Evolutionary conservation across 2,329 filamentous ascomycete genomes (phyloP).

Genomic region (Aspergillus eucalypticola): DNA sequence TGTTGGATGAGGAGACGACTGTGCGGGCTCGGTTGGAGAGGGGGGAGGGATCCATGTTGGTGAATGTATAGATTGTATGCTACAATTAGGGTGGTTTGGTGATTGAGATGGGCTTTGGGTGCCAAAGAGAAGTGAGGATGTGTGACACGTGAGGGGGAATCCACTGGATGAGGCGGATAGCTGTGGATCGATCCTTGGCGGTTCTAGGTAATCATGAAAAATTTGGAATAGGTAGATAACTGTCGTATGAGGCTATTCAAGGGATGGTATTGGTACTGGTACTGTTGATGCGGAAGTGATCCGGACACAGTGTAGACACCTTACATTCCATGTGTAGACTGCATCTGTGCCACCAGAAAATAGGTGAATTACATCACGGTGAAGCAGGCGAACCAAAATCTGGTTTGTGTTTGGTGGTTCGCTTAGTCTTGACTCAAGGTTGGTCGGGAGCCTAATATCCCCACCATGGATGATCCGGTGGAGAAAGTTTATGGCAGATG

Average conservation of each 20-base stretch:
- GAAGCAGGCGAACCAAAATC: not conserved
- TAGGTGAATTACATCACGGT: too few relatives aligned
- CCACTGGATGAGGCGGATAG: too few relatives aligned
- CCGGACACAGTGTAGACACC: too few relatives aligned
- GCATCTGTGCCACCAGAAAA: too few relatives aligned
- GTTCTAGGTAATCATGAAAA: too few relatives aligned
- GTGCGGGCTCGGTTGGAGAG: slow-evolving; percentile 2
- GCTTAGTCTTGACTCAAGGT: too few relatives aligned
- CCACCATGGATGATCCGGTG: not conserved
- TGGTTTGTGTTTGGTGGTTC: not conserved
- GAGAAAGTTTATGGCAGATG: not conserved
- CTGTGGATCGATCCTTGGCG: too few relatives aligned
- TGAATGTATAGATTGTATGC: not conserved
- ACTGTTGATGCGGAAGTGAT: too few relatives aligned
- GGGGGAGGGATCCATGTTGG: not conserved
- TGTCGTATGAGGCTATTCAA: too few relatives aligned
- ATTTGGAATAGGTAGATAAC: too few relatives aligned
- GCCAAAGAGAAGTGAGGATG: not conserved
- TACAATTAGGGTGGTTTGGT: not conserved
- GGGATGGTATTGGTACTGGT: too few relatives aligned
- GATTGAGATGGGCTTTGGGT: not conserved
- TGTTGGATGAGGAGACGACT: slow-evolving; percentile 2
- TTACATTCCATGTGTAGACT: too few relatives aligned
- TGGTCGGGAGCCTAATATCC: not conserved
- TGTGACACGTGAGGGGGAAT: not conserved